Conservation (phyloP, 2,329 filamentous ascomycete species). For the Pseudogymnoascus verrucosus region DNA sequence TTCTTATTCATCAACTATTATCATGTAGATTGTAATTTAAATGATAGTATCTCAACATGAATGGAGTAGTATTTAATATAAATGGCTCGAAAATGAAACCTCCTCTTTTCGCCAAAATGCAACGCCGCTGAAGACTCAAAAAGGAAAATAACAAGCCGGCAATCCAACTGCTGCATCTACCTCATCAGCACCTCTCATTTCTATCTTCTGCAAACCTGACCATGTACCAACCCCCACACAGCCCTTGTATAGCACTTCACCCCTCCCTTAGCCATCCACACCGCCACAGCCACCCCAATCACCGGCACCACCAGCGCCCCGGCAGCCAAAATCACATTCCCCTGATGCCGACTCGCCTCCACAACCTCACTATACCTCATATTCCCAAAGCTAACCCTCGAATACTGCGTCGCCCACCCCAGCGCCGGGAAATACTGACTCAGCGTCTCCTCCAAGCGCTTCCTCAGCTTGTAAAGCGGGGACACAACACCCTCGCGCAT, state of each 20-base stretch:
- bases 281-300: background rate
- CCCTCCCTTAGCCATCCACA: background rate
- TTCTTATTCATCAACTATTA: background rate
- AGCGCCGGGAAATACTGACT: slow-evolving; percentile 66
- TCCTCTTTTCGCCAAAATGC: background rate
- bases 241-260: background rate
- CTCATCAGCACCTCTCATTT: background rate
- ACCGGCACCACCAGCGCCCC: slow-evolving; percentile 9
- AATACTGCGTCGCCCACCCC: slow-evolving; percentile 90
- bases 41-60: background rate
- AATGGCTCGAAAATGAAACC: background rate
- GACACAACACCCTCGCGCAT: slow-evolving; percentile 84
- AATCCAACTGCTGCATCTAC: background rate
- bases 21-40: background rate
- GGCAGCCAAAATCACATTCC: slow-evolving; percentile 40
- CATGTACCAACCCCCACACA: background rate
- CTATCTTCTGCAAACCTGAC: background rate
- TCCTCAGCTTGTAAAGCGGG: slow-evolving; percentile 69
- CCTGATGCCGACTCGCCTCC: slow-evolving; percentile 60
- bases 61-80: background rate
- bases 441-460: slow-evolving; percentile 77
- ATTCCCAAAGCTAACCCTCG: slow-evolving; percentile 86
- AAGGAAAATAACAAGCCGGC: background rate
- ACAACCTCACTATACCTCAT: slow-evolving; percentile 82
- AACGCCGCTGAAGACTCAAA: background rate